Base-by-base conservation (phyloP, 306 rosid genomes). In the Cucumis hystrix region DNA sequence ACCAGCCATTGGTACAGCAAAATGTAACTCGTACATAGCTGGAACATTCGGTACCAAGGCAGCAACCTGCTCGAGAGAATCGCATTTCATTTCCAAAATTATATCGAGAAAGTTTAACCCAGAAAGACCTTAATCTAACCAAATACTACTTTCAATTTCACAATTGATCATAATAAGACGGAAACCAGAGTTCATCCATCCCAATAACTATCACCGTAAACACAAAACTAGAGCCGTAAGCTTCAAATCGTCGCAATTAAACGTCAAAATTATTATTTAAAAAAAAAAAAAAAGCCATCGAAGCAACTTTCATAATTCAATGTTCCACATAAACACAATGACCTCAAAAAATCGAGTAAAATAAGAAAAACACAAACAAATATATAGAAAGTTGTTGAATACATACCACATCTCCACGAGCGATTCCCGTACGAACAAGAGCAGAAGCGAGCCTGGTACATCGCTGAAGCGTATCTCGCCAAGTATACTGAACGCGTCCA, bases 1-100 rank as follows among this genome's bases (percentile, higher is more conserved):
- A 47, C 96, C 96, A 6, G 97, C 92, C 98, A 93, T 93, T 67
- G 97, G 96, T 64, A 86, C 93, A 67, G 85, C 98, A 82, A 93
- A 93, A 80, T 93, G 96, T 3, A 93, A 81, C 85, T 93, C 98
- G 80, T 88, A 93, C 87, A 88, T 89, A 40, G 92, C 96, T 9
- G 98, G 96, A 79, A 85, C 76, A 75, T 93, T 93, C 8, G 93
- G 90, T 39, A 91, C 91, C 83, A 91, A 62, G 6, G 88, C 95
- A 39, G 98, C 97, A 73, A 93, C 96, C 98, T 93, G 82, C 23
- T 40, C 68, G 25, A 51, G 17, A 55, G 45, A 79, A 70, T 54
- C 43, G 68, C 17, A 63, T 11, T 62, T 51, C 40, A 52, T 60
- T 47, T 49, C 10, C 33, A 59, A 78, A 62, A 70, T 58, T 47